phyloP scores from a whole-genome alignment of 306 rosid genomes.

The Gynostemma pentaphyllum region DNA sequence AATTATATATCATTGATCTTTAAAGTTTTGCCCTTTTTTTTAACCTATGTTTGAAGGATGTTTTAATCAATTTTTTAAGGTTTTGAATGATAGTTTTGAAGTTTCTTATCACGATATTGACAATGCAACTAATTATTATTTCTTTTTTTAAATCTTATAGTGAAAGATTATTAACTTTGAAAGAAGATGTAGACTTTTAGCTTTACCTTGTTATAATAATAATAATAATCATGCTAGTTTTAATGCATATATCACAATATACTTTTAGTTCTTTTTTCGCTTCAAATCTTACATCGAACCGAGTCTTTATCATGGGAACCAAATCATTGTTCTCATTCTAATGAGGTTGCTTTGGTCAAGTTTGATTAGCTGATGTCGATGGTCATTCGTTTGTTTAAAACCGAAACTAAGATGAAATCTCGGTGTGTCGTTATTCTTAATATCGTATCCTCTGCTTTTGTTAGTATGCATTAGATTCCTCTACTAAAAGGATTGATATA shows the following conservation, averaged over 20 bases:
- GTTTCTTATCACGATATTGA: neutral
- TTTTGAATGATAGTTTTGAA: neutral
- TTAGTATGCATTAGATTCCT: slow-evolving; percentile 40
- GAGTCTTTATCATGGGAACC: neutral
- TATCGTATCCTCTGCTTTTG: slow-evolving; percentile 15
- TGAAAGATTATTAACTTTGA: neutral
- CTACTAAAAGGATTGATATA: slow-evolving; percentile 17
- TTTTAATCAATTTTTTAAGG: neutral
- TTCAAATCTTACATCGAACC: neutral
- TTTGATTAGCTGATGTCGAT: slow-evolving; percentile 4
- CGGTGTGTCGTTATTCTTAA: slow-evolving; percentile 8
- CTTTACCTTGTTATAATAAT: neutral
- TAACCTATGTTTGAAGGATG: neutral
- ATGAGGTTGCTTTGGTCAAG: neutral
- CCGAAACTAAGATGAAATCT: neutral
- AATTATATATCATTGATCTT: neutral
- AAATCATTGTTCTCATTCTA: neutral
- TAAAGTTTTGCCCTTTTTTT: no score
- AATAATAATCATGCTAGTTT: slow-evolving; percentile 2
- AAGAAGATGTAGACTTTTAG: neutral
- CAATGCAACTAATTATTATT: neutral
- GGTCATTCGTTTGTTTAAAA: neutral
- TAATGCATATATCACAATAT: neutral
- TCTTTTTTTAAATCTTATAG: neutral
- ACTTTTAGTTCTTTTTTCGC: neutral